phyloP scores from a whole-genome alignment of 2,329 filamentous ascomycete genomes.

The Epichloe elymi region DNA sequence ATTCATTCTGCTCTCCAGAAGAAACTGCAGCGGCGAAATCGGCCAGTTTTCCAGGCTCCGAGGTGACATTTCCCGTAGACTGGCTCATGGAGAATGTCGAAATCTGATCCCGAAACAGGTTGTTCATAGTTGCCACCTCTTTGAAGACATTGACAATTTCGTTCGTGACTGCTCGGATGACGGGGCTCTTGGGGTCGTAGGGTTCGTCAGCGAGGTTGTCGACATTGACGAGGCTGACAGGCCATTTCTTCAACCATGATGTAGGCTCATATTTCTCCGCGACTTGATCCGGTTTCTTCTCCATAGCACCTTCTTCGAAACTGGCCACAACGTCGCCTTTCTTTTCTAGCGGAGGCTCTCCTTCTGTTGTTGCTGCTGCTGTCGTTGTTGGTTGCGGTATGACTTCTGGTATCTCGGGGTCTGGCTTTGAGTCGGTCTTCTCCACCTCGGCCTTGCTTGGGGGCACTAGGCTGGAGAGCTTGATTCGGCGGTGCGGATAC shows the following conservation, averaged over 20 bases:
- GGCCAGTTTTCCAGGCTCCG: constrained; percentile 87
- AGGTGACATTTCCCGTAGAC: constrained; percentile 84
- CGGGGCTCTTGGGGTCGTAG: constrained; percentile 76
- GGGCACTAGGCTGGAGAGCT: constrained; percentile 70
- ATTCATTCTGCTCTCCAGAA: constrained; percentile 79
- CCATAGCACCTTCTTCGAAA: constrained; percentile 72
- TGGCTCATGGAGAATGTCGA: constrained; percentile 95
- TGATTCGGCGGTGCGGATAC: constrained; percentile 91
- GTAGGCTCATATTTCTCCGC: constrained; percentile 66
- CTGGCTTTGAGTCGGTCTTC: constrained; percentile 36
- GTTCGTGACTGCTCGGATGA: constrained; percentile 84
- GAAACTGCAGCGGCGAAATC: constrained; percentile 96
- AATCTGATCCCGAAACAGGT: constrained; percentile 91
- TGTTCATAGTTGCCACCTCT: constrained; percentile 87
- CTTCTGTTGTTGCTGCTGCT: constrained; percentile 22
- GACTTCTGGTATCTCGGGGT: constrained; percentile 40
- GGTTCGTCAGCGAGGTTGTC: constrained; percentile 85
- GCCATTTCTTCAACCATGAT: constrained; percentile 79
- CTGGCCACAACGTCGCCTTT: constrained; percentile 93
- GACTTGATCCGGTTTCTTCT: constrained; percentile 38
- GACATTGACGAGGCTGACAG: constrained; percentile 88
- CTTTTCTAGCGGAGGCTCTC: constrained; percentile 47
- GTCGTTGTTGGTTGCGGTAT: constrained; percentile 36
- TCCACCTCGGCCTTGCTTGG: constrained; percentile 42
- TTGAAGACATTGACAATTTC: constrained; percentile 99